phyloP scores from a whole-genome alignment of 495 filamentous ascomycete species.

The Immersiella caudata region DNA sequence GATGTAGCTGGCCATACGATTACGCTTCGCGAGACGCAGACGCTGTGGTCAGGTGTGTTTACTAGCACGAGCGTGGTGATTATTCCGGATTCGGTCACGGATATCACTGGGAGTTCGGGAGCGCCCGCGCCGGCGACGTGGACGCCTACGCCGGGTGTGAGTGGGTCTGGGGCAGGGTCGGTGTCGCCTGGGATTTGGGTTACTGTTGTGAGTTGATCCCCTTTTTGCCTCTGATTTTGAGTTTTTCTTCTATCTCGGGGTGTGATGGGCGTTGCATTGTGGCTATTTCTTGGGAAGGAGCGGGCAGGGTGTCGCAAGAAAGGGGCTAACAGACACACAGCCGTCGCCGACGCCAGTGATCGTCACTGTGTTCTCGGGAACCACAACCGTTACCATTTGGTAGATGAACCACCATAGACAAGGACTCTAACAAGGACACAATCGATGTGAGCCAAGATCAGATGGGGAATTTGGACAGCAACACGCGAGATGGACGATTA shows the following conservation, averaged over 20 bases:
- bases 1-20: slow-evolving; percentile 4
- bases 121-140: background rate
- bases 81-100: slow-evolving; percentile 15
- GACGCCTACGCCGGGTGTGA: background rate
- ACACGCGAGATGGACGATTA: too few species aligned
- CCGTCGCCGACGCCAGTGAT: slow-evolving; percentile 1
- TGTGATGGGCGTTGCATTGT: too few species aligned
- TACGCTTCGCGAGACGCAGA: slow-evolving; percentile 4
- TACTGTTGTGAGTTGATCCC: slow-evolving; percentile 1
- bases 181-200: background rate
- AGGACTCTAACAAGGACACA: too few species aligned
- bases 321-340: background rate
- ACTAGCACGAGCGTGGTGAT: slow-evolving; percentile 16
- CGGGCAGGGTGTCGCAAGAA: too few species aligned
- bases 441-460: too few species aligned
- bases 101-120: background rate
- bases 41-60: background rate
- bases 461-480: too few species aligned
- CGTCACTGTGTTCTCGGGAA: slow-evolving; percentile 8
- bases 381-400: slow-evolving; percentile 7
- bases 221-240: too few species aligned
- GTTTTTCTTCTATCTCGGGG: too few species aligned
- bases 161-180: background rate
- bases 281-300: too few species aligned
- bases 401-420: background rate